Base-by-base conservation (phyloP, 2,329 filamentous ascomycete genomes). In the Cercospora nicotianae region DNA sequence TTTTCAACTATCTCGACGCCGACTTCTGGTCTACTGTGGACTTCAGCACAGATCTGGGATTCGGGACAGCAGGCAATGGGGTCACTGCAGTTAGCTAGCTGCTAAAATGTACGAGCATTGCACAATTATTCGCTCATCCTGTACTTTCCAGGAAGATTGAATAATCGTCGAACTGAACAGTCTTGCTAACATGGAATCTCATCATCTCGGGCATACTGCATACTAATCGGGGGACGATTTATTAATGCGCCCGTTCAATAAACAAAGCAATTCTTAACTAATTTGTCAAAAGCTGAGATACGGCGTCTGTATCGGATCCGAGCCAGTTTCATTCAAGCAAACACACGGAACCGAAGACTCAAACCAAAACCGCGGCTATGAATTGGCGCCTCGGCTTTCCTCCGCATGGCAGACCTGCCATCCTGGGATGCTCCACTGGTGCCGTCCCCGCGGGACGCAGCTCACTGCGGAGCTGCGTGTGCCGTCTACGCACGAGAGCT, bases 1-100 rank as follows among this genome's bases (percentile, higher is more conserved):
- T 76, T 60, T 75, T 76, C 63, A 76, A 67, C 60, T 71, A 75
- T 59, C 61, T 76, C 26, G 73, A 76, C 60, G 73, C 73, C 5
- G 69, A 68, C 18, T 74, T 75, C 45, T 75, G 74, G 74, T 55
- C 61, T 55, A 31, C 42, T 16, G 61, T 63, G 28, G 61, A 63
- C 18, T 63, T 63, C 18, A 55, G 55, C 55, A 28, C 31, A 20
- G 55, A 59, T 31, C 16, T 59, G 30, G 55, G 55, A 6, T 59
- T 59, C 20, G 55, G 55, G 10, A 12, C 31, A 23, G 30, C 55
- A 20, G 55, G 28, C 13, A 36, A 33, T 33, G 28, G 30, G 8
- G 5, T 33, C 3, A 33, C 55, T 12, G 18, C 55, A 36, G 9
- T 20, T 5, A 36, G 5, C 31, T 59, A 36, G 9, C 1, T 23